Conservation (phyloP, 495 filamentous ascomycete species). For the Penicillium argentinense region DNA sequence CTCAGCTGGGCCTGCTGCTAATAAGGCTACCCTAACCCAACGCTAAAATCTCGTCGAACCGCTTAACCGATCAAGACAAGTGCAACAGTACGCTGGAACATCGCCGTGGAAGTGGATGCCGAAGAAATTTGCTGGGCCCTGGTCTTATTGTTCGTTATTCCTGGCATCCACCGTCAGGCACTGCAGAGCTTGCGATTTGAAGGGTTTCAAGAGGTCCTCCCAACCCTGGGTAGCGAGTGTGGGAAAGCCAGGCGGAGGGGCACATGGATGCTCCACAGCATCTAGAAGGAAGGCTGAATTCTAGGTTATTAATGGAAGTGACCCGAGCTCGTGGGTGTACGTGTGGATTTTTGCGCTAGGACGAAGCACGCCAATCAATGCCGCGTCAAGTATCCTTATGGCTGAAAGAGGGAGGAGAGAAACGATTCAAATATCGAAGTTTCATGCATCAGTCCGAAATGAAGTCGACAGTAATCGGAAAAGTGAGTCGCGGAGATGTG, state of each 20-base stretch:
- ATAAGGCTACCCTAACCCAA: background rate
- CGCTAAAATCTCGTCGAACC: background rate
- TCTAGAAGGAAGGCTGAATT: background rate
- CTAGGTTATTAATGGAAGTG: background rate
- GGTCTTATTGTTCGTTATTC: background rate
- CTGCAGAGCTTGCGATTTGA: background rate
- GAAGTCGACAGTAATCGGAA: no score
- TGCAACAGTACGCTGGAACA: slow-evolving; percentile 1
- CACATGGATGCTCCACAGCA: background rate
- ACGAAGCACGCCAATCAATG: background rate
- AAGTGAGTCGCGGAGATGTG: no score
- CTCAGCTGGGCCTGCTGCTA: background rate
- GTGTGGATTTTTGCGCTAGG: background rate
- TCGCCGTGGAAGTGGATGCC: background rate
- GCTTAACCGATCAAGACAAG: slow-evolving; percentile 1
- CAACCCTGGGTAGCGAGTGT: background rate
- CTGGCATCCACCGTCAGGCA: background rate
- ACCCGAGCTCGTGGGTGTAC: background rate
- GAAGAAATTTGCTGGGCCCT: slow-evolving; percentile 3
- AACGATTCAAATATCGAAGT: background rate
- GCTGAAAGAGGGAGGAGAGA: background rate
- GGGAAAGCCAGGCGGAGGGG: background rate
- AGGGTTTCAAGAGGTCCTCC: background rate
- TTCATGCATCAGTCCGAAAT: background rate
- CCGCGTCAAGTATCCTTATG: background rate